A percentile compares a stretch with the other conserved stretches of the same genome.
phyloP scores from a whole-genome alignment of 176 grass and related monocot genomes.

The Areca catechu region DNA sequence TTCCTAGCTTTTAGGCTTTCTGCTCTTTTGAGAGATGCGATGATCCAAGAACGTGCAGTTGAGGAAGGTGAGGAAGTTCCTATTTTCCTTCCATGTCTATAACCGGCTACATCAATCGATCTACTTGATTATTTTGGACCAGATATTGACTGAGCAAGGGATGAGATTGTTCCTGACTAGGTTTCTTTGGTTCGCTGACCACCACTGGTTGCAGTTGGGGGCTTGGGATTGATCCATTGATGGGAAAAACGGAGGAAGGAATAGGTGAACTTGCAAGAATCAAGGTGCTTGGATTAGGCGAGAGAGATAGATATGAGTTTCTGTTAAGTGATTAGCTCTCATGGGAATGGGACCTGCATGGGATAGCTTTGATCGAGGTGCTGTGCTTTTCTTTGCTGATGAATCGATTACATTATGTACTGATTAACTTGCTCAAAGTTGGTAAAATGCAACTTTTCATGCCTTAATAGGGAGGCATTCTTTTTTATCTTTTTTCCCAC shows the following conservation, averaged over 20 bases:
- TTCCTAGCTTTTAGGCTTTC: not conserved
- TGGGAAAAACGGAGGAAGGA: no score
- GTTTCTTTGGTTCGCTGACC: not conserved
- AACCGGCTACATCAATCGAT: not conserved
- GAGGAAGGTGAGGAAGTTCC: no score
- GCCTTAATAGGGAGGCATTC: no score
- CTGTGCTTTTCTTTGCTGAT: not conserved
- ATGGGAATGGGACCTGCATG: not conserved
- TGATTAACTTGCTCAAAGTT: not conserved
- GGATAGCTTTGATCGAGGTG: not conserved
- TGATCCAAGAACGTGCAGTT: not conserved
- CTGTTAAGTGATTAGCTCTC: not conserved
- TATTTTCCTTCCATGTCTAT: not conserved
- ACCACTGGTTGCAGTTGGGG: no score
- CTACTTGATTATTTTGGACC: not conserved
- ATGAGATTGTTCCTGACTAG: not conserved
- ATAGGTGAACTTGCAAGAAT: no score
- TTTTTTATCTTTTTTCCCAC: no score
- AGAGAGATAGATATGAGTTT: no score
- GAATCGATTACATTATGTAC: conserved; percentile 3
- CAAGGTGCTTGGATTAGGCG: no score
- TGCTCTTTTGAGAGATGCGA: not conserved
- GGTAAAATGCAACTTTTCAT: no score
- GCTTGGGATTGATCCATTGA: no score
- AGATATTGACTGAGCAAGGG: not conserved